These are phyloP conservation scores for Mediolabrus comicus DNA, from an alignment of 108 stramenopile genomes.

Conservation along the genomic window DNA sequence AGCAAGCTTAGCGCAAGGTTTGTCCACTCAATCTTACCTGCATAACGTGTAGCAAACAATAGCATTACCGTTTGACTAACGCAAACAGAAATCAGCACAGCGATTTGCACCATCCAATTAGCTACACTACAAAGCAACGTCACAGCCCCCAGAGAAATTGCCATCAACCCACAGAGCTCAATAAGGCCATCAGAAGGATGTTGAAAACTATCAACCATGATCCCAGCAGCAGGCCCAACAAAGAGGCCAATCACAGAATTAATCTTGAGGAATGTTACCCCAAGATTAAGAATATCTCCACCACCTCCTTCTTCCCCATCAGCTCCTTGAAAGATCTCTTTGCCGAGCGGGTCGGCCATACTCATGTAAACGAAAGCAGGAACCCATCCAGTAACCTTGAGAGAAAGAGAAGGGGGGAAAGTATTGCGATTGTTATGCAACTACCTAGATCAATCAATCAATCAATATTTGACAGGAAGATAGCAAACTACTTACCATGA, in stretches of 20 bases:
- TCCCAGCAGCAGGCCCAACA: neutral
- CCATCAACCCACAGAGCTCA: neutral
- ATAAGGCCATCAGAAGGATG: neutral
- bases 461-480: no score
- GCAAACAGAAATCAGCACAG: neutral
- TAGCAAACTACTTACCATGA: no score
- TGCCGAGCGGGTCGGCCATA: neutral
- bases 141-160: neutral
- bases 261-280: neutral
- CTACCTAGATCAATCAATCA: no score
- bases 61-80: neutral
- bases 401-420: neutral
- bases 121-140: neutral
- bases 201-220: neutral
- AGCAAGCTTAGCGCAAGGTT: no score
- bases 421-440: no score
- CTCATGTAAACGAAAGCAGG: neutral
- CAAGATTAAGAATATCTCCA: neutral
- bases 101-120: neutral
- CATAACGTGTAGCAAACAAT: neutral
- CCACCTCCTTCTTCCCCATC: neutral
- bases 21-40: neutral
- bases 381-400: neutral
- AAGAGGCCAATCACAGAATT: neutral
- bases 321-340: neutral